Base-by-base conservation (phyloP, 208 protist genomes). In the Leishmania turanica region DNA sequence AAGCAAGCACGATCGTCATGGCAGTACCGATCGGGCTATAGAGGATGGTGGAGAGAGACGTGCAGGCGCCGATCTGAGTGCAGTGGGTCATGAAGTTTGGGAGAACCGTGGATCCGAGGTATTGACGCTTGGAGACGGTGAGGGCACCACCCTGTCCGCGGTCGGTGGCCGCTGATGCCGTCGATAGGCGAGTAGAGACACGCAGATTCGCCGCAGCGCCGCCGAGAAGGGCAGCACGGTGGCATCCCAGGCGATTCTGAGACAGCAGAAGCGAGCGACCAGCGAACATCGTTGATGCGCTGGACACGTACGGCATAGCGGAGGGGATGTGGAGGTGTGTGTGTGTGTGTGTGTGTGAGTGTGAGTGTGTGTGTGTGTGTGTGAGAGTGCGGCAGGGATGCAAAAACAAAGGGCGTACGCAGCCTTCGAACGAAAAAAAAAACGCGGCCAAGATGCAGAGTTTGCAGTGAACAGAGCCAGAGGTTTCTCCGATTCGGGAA, bases 11-110 rank as follows among this genome's bases (percentile, higher is more conserved):
- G 24, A 96, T 75, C 45, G 92, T 62, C 90, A 96, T 93, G 53
- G 79, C 85, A 13, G 92, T 96, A 27, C 92, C 94, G 11, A 97
- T 73, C 13, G 94, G 94, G 53, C 87, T 93, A 86, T 96, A 96
- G 49, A 96, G 84, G 5, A 97, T 74, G 42, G 90, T 90, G n/a
- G 88, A 89, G 19, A 95, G 88, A 40, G 89, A 93, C 17, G 82
- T 78, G 88, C 91, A 96, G 31, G 81, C 80, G 11, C 76, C 80
- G 66, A 96, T 45, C 72, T 95, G 86, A 47, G 88, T 86, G 71
- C 79, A 86, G 80, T 97, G 94, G 6, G 86, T 83, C 27, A 82
- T 69, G 66, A 97, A 85, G 84, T 97, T 95, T 21, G 85, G 53
- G 13, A 88, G 34, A 1, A 95, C 77, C 19, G 81, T 79, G 17